Evolutionary conservation across 306 rosid species (phyloP).

Genomic region (Ammopiptanthus mongolicus): DNA sequence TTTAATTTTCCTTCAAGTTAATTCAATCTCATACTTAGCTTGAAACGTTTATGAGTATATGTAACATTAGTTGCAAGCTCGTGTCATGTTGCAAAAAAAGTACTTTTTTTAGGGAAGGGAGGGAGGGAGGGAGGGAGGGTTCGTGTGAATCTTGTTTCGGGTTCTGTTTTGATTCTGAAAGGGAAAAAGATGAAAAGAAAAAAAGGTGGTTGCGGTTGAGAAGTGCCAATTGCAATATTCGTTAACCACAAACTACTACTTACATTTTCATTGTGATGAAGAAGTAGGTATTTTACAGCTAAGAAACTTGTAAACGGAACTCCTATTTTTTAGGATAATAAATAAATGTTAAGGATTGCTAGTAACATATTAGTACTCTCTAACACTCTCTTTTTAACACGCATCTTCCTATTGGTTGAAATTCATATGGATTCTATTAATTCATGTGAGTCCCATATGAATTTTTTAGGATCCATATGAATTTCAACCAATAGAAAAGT

Average conservation of each 20-base stretch:
- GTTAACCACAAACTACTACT: background rate
- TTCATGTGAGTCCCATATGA: too few species aligned
- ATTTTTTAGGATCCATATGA: too few species aligned
- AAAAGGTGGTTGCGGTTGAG: background rate
- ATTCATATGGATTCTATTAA: too few species aligned
- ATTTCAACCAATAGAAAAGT: too few species aligned
- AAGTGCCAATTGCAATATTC: background rate
- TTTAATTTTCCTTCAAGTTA: background rate
- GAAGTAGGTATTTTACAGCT: background rate
- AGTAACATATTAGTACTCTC: too few species aligned
- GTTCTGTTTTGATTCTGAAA: background rate
- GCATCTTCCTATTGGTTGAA: too few species aligned
- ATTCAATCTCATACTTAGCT: slow-evolving; percentile 10
- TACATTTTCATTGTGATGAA: background rate
- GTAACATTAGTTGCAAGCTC: background rate
- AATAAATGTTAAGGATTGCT: too few species aligned
- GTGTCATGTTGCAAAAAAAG: background rate
- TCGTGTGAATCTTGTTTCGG: background rate
- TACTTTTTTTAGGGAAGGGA: background rate
- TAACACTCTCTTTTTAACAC: too few species aligned
- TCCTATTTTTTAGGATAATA: background rate
- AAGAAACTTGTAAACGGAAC: background rate
- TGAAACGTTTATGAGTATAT: background rate
- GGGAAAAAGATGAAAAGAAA: too few species aligned
- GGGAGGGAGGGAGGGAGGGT: background rate